phyloP scores from a whole-genome alignment of 2,329 filamentous ascomycete genomes.

The Colletotrichum sp. region DNA sequence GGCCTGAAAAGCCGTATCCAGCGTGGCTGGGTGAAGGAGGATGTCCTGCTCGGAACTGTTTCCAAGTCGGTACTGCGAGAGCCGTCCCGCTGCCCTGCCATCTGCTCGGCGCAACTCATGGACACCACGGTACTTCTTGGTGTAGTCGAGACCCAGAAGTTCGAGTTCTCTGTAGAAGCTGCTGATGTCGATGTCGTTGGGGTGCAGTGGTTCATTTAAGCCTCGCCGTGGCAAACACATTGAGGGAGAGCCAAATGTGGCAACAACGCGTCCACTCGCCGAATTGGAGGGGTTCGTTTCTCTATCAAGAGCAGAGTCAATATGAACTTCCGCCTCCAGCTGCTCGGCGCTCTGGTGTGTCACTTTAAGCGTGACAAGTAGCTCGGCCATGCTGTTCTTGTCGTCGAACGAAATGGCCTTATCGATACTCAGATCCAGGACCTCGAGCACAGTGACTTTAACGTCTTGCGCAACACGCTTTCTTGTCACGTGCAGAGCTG shows the following conservation, averaged over 20 bases:
- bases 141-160: not conserved
- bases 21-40: conserved; percentile 34
- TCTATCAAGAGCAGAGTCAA: not conserved
- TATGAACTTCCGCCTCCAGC: not conserved
- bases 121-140: not conserved
- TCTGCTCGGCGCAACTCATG: not conserved
- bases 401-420: conserved; percentile 1
- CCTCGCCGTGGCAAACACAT: not conserved
- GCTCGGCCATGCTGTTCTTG: not conserved
- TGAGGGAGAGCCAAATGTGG: not conserved
- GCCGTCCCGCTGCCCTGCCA: not conserved
- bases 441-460: not conserved
- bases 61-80: not conserved
- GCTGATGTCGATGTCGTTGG: not conserved
- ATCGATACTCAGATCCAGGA: conserved; percentile 1
- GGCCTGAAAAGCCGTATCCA: conserved; percentile 40
- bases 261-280: not conserved
- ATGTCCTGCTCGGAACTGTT: not conserved
- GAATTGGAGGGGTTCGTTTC: not conserved
- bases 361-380: not conserved
- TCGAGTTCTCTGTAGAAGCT: not conserved
- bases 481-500: conserved; percentile 24
- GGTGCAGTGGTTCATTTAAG: not conserved
- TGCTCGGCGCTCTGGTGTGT: not conserved
- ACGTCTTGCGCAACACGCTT: not conserved